Conservation (phyloP, 139 green algal genomes). For the Chlamydomonas applanata region DNA sequence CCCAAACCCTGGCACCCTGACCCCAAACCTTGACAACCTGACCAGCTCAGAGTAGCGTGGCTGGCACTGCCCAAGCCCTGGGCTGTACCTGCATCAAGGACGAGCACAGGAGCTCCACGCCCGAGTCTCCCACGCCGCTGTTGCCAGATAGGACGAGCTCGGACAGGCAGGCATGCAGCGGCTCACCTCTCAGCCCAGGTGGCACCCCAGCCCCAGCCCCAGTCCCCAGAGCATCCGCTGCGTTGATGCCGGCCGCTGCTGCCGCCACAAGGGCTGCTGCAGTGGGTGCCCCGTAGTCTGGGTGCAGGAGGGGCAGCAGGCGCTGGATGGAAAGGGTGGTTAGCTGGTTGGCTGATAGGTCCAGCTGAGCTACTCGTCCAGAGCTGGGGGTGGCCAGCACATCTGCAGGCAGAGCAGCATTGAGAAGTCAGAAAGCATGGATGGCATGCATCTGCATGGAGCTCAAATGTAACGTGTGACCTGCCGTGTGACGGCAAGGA, state of each 20-base stretch:
- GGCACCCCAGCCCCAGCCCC: background rate
- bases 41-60: no score
- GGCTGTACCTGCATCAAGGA: background rate
- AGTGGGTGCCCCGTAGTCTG: background rate
- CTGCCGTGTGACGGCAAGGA: no score
- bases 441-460: no score
- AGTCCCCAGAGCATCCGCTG: constrained; percentile 8
- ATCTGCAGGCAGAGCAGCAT: background rate
- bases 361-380: constrained; percentile 11
- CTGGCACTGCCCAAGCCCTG: no score
- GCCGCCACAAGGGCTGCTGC: no score
- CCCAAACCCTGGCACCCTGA: background rate
- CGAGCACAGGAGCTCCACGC: constrained; percentile 11
- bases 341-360: constrained; percentile 32
- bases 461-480: no score
- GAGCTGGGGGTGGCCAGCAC: constrained; percentile 1
- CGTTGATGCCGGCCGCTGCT: constrained; percentile 12
- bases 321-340: background rate
- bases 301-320: constrained; percentile 30
- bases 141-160: background rate
- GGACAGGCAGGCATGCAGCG: background rate
- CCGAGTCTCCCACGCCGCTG: background rate
- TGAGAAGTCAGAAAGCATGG: background rate
- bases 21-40: background rate
- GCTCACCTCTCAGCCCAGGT: background rate